Conservation (phyloP, 2,329 filamentous ascomycete species). For the Rosellinia necatrix region DNA sequence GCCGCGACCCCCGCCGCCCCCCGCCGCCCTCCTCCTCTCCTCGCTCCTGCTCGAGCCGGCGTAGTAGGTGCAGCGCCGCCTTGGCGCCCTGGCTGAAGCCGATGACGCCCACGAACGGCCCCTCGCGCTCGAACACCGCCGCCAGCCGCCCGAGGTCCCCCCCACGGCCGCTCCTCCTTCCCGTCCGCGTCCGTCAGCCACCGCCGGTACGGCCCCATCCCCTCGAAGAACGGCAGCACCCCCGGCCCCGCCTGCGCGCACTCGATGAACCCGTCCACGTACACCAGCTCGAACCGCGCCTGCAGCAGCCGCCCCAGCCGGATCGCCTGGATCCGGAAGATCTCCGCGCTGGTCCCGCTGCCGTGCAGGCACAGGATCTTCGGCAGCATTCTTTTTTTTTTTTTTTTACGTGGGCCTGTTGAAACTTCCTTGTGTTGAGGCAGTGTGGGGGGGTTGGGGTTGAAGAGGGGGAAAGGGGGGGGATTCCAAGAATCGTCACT, state of each 20-base stretch:
- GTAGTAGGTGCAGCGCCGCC: constrained; percentile 18
- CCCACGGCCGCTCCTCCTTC: constrained; percentile 18
- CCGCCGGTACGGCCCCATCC: constrained; percentile 29
- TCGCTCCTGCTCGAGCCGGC: constrained; percentile 26
- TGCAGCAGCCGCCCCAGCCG: constrained; percentile 23
- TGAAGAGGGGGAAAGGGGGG: too few relatives aligned
- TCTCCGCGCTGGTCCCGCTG: constrained; percentile 25
- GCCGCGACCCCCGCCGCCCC: too few relatives aligned
- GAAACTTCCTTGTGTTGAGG: too few relatives aligned
- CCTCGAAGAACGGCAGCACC: constrained; percentile 30
- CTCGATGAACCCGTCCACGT: constrained; percentile 25
- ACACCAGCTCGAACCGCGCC: constrained; percentile 27
- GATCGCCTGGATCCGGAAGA: constrained; percentile 29
- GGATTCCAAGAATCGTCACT: too few relatives aligned
- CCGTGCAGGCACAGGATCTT: constrained; percentile 31
- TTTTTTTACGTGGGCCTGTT: too few relatives aligned
- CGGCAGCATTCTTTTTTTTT: too few relatives aligned
- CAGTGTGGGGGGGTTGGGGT: too few relatives aligned
- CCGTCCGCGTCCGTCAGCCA: constrained; percentile 25
- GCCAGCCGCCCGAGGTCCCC: constrained; percentile 14
- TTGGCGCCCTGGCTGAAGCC: constrained; percentile 24
- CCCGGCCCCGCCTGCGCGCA: constrained; percentile 24
- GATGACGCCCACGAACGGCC: constrained; percentile 24
- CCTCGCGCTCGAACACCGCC: constrained; percentile 19
- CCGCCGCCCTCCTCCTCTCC: too few relatives aligned